Evolutionary conservation across 106 monocot genomes (phyloP), one percentile per base, ranked within the genome.

Genomic region (Chionographis japonica): DNA sequence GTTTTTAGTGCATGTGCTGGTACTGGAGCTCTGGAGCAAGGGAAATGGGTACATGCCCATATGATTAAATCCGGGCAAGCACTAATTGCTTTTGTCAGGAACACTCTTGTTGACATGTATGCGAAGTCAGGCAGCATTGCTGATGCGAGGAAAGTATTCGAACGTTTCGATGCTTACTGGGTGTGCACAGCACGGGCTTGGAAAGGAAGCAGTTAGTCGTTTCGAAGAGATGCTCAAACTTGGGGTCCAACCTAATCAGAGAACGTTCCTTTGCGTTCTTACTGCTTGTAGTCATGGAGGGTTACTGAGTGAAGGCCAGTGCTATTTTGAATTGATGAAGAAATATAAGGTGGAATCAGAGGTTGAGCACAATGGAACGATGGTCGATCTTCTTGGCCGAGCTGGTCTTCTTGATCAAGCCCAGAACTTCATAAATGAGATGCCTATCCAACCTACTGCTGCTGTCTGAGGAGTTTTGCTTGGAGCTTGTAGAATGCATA

Each of bases 71-170:
- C 46, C 13, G 70, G 64, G 2, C 56, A n/a, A 15, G 36, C 54
- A 37, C 56, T 56, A 15, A 57, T 14, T 5, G 37, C 46, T 14
- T 77, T 77, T 42, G 54, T 70, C 6, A 70, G 70, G 43, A 77
- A 63, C 37, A 50, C 70, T n/a, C 70, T 77, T 4, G 42, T 71
- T 37, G 70, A 63, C 58, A 71, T 77, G 77, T 77, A 77, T 51
- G 77, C 77, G 1, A 77, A 77, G 36, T 70, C 70, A 1, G 77
- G 77, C n/a, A 36, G 56, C 64, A 60, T 77, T 1, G 63, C 35
- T 3, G 63, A 64, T 18, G 62, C 77, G 2, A 43, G 41, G 65
- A 70, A 59, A 35, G 41, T 77, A 4, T 77, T 77, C 7, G 3
- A 51, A 0, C 65, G 59, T 13, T 10, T 53, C 77, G 14, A 77